A percentile compares a stretch with the other conserved stretches of the same genome.
phyloP scores from a whole-genome alignment of 257 asterid genomes.

The Cruciata laevipes region DNA sequence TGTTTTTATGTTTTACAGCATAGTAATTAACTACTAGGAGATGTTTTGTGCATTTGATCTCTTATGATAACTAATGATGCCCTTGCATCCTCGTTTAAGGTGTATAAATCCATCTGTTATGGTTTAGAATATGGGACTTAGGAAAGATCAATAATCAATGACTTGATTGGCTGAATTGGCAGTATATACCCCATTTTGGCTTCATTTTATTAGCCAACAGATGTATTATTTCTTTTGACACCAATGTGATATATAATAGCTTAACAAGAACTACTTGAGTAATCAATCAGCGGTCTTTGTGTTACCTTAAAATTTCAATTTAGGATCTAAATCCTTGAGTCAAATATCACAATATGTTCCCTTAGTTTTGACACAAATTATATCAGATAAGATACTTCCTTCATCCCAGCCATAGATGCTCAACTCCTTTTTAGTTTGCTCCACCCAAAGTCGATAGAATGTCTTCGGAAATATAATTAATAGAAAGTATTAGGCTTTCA shows the following conservation, averaged over 20 bases:
- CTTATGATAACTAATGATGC: background rate
- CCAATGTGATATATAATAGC: background rate
- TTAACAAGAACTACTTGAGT: too few relatives aligned
- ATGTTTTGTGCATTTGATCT: constrained; percentile 1
- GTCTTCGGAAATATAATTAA: background rate
- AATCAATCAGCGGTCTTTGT: background rate
- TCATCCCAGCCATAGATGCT: background rate
- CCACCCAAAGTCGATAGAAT: too few relatives aligned
- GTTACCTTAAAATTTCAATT: background rate
- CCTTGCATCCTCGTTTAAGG: background rate
- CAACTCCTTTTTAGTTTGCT: background rate
- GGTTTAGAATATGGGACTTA: background rate
- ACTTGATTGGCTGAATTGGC: background rate
- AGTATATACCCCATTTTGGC: constrained; percentile 1
- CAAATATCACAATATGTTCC: background rate
- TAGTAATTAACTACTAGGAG: constrained; percentile 10
- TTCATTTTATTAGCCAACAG: background rate
- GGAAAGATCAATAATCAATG: background rate
- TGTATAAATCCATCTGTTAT: background rate
- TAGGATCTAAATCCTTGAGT: background rate
- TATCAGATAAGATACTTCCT: background rate
- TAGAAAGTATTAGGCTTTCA: background rate
- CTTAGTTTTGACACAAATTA: too few relatives aligned
- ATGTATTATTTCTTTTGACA: background rate
- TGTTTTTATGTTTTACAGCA: background rate